Evolutionary conservation across 2,329 filamentous ascomycete genomes (phyloP).

Genomic region (Alternaria gaisen): DNA sequence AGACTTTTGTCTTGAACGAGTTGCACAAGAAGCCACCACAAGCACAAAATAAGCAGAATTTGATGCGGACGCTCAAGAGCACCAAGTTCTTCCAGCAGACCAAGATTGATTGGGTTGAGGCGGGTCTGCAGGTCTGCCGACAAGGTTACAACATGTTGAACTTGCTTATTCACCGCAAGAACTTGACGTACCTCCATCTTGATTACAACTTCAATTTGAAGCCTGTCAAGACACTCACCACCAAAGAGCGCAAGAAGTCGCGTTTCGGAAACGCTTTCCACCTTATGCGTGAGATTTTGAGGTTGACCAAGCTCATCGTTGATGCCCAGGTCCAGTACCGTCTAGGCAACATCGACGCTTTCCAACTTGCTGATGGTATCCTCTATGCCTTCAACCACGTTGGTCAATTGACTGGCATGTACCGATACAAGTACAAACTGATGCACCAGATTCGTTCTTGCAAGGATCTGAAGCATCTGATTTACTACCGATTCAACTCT

Average conservation of each 20-base stretch:
- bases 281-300: constrained; percentile 95
- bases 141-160: constrained; percentile 99
- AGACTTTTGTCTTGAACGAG: constrained; percentile 95
- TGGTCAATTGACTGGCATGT: constrained; percentile 98
- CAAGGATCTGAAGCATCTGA: constrained; percentile 98
- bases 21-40: constrained; percentile 96
- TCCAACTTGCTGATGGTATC: constrained; percentile 97
- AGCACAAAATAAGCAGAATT: constrained; percentile 91
- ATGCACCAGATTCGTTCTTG: constrained; percentile 99
- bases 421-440: constrained; percentile 99
- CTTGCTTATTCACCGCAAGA: constrained; percentile 96
- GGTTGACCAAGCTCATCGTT: constrained; percentile 95
- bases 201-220: constrained; percentile 99
- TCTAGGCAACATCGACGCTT: constrained; percentile 96
- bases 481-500: constrained; percentile 98
- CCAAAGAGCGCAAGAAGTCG: constrained; percentile 99
- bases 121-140: constrained; percentile 95
- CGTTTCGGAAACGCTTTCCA: constrained; percentile 99
- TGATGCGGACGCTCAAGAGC: constrained; percentile 87
- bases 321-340: constrained; percentile 98
- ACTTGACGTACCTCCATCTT: constrained; percentile 95
- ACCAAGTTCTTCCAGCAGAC: constrained; percentile 99
- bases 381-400: constrained; percentile 99
- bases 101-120: constrained; percentile 99
- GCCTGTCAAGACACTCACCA: constrained; percentile 97